Base-by-base conservation (phyloP, 768 basidiomycete genomes). In the Myochromella boudieri region DNA sequence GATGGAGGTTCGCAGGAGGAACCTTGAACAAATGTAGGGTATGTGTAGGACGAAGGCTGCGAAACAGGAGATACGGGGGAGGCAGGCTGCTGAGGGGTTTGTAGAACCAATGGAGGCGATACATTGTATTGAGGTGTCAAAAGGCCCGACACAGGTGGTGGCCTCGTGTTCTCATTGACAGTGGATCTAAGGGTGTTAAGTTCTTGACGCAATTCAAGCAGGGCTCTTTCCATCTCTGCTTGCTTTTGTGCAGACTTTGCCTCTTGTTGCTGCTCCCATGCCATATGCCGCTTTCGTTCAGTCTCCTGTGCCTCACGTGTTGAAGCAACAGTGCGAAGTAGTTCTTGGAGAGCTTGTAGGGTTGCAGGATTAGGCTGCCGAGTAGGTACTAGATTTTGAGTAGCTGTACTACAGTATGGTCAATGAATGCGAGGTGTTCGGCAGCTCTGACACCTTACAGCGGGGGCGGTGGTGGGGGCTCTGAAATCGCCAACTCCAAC, bases 211-310 rank as follows among this genome's bases (percentile, higher is more conserved):
- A 84, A 72, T 48, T 75, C 76, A 3, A 69, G 52, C 52, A 87
- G 69, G 38, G 74, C 73, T 17, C 71, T 66, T 56, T 86, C 81
- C 69, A 79, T 76, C 57, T 84, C 80, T 21, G 75, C 77, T 48
- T 85, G 78, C 37, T 71, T 64, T 52, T 80, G 76, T 11, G 64
- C 54, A 41, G 71, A 74, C 55, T 74, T 84, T 8, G 74, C 74
- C 65, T 87, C 87, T 51, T 85, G 82, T 47, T 84, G 81, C 53
- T 76, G 70, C 56, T 90, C 87, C 86, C 87, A 89, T 28, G 69
- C 76, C 6, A 74, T 44, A 38, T 85, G 70, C 15, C 87, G 74
- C 52, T 69, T 77, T 29, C 70, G 67, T 52, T 89, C 87, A 14
- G 67, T 71, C 41, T 84, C 82, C 36, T 82, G 79, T 0, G 80